Evolutionary conservation across 306 rosid species (phyloP).

Genomic region (Begonia masoniana): DNA sequence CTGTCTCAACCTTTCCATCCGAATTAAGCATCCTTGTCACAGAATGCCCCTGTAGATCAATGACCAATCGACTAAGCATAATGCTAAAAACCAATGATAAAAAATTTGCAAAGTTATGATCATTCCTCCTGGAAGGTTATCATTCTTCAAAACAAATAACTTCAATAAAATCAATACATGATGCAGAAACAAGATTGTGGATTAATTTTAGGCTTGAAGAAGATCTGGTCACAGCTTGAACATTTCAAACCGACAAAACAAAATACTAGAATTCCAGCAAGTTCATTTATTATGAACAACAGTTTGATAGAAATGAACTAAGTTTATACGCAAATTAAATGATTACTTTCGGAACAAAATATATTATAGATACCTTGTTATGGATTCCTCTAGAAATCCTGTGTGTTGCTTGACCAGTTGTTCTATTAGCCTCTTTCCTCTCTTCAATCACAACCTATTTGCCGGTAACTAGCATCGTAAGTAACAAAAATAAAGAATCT

Average conservation of each 20-base stretch:
- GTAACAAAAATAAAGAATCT: neutral
- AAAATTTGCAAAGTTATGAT: neutral
- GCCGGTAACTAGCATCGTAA: slow-evolving; percentile 8
- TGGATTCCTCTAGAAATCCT: slow-evolving; percentile 72
- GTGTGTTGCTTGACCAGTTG: slow-evolving; percentile 65
- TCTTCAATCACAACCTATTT: slow-evolving; percentile 59
- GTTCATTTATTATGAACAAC: too few species aligned
- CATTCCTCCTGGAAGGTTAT: too few species aligned
- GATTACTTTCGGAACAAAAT: too few species aligned
- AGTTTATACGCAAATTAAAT: too few species aligned
- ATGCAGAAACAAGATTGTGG: too few species aligned
- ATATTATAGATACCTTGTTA: slow-evolving; percentile 41
- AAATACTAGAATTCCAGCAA: too few species aligned
- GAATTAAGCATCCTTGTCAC: slow-evolving; percentile 62
- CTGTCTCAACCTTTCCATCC: slow-evolving; percentile 51
- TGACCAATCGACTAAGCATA: slow-evolving; percentile 3
- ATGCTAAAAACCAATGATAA: neutral
- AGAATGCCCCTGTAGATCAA: slow-evolving; percentile 58
- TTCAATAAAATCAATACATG: too few species aligned
- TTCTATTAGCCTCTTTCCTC: slow-evolving; percentile 65
- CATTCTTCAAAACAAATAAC: too few species aligned
- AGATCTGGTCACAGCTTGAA: too few species aligned
- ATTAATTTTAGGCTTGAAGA: too few species aligned
- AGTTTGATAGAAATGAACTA: too few species aligned
- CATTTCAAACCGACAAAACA: too few species aligned